phyloP scores from a whole-genome alignment of 306 rosid genomes.

The Vicia sativa region DNA sequence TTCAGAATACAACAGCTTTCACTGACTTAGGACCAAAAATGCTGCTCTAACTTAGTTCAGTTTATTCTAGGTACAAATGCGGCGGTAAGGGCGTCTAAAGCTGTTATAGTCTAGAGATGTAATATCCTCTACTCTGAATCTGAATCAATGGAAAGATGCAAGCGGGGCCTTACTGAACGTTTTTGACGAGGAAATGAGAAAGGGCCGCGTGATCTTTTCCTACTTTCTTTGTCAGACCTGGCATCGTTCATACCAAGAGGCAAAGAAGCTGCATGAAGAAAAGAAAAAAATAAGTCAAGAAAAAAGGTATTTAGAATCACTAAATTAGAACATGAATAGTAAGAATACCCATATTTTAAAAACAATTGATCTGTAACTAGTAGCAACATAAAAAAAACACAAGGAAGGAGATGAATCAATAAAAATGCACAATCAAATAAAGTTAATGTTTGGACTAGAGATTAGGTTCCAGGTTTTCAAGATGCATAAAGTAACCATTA shows the following conservation, averaged over 20 bases:
- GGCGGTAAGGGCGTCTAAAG: slow-evolving; percentile 35
- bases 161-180: slow-evolving; percentile 83
- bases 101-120: slow-evolving; percentile 16
- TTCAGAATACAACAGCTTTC: slow-evolving; percentile 38
- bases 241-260: slow-evolving; percentile 79
- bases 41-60: slow-evolving; percentile 41
- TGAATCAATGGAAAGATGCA: slow-evolving; percentile 74
- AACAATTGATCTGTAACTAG: too few species aligned
- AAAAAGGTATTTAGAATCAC: slow-evolving; percentile 19
- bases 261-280: slow-evolving; percentile 75
- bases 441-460: too few species aligned
- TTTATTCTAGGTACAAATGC: slow-evolving; percentile 41
- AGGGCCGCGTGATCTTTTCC: slow-evolving; percentile 83
- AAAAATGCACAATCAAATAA: not conserved
- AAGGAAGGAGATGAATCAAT: not conserved
- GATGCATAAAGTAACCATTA: not conserved
- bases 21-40: slow-evolving; percentile 41
- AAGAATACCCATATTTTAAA: too few species aligned
- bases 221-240: slow-evolving; percentile 66
- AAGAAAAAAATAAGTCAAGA: slow-evolving; percentile 46
- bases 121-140: slow-evolving; percentile 75
- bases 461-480: slow-evolving; percentile 2
- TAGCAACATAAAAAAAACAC: not conserved
- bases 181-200: slow-evolving; percentile 98
- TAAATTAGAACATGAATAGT: not conserved